These are phyloP conservation scores for Eucalyptus decipiens DNA, from an alignment of 345 rosid genomes.

Conservation along the genomic window DNA sequence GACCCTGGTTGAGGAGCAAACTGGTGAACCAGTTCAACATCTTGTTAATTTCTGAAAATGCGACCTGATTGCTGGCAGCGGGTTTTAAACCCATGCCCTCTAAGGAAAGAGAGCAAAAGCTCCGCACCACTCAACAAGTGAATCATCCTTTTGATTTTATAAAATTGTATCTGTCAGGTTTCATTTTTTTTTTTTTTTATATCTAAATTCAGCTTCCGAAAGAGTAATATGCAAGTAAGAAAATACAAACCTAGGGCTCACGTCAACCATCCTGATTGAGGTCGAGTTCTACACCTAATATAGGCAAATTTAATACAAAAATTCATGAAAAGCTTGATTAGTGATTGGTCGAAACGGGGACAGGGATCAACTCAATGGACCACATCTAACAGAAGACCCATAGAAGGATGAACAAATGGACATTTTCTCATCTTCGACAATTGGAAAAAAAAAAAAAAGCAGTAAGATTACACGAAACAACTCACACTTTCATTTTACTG, in stretches of 20 bases:
- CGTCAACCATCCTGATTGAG: background rate
- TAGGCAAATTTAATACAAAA: background rate
- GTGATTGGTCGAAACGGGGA: background rate
- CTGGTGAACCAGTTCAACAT: background rate
- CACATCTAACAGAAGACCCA: background rate
- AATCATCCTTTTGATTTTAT: background rate
- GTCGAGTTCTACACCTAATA: background rate
- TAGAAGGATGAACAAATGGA: background rate
- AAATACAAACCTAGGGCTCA: background rate
- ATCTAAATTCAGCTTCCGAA: background rate
- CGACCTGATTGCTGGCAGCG: background rate
- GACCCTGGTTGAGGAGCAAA: background rate
- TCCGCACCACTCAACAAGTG: background rate
- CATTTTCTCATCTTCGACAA: background rate
- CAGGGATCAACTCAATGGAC: background rate
- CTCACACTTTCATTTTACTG: background rate
- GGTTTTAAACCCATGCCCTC: background rate
- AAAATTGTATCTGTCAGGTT: background rate
- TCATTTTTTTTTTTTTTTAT: background rate
- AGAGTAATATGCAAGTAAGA: background rate
- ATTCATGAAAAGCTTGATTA: background rate
- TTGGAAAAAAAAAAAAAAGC: background rate
- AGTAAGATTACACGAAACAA: background rate
- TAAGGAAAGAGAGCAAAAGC: background rate
- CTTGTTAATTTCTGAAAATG: background rate